phyloP scores from a whole-genome alignment of 2,329 filamentous ascomycete species.

The Aspergillus pseudonomiae region DNA sequence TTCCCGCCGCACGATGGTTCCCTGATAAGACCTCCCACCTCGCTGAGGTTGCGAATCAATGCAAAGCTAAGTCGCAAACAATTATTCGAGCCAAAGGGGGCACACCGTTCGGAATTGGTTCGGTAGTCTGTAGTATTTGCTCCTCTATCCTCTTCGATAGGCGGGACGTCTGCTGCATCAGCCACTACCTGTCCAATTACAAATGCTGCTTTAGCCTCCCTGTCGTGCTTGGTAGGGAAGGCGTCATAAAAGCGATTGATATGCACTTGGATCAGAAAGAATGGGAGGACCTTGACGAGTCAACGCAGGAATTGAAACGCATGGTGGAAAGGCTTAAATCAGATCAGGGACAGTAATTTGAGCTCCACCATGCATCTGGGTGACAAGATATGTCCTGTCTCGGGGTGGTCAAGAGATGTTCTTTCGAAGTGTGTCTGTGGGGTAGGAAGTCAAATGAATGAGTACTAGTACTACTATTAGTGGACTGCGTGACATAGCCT shows the following conservation, averaged over 20 bases:
- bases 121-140: slow-evolving; percentile 53
- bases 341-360: not conserved
- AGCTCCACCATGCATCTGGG: not conserved
- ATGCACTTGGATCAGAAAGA: slow-evolving; percentile 17
- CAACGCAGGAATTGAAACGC: slow-evolving; percentile 5
- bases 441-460: too few species aligned
- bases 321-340: not conserved
- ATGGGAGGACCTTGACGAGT: slow-evolving; percentile 2
- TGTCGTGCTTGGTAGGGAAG: slow-evolving; percentile 52
- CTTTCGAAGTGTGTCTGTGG: too few species aligned
- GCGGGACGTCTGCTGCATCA: slow-evolving; percentile 51
- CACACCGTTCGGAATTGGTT: slow-evolving; percentile 55
- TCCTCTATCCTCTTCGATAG: slow-evolving; percentile 55
- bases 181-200: slow-evolving; percentile 52
- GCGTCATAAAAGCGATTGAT: slow-evolving; percentile 43
- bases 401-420: too few species aligned
- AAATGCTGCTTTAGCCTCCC: slow-evolving; percentile 56
- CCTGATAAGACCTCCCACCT: slow-evolving; percentile 25
- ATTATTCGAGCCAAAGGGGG: slow-evolving; percentile 56
- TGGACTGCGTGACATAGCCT: too few species aligned
- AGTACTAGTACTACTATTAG: too few species aligned
- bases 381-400: not conserved
- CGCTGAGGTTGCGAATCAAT: slow-evolving; percentile 46
- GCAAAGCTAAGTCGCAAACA: slow-evolving; percentile 50
- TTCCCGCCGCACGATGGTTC: slow-evolving; percentile 42